Evolutionary conservation across 2,329 filamentous ascomycete genomes (phyloP).

Genomic region (Zelopaecilomyces penicillatus): DNA sequence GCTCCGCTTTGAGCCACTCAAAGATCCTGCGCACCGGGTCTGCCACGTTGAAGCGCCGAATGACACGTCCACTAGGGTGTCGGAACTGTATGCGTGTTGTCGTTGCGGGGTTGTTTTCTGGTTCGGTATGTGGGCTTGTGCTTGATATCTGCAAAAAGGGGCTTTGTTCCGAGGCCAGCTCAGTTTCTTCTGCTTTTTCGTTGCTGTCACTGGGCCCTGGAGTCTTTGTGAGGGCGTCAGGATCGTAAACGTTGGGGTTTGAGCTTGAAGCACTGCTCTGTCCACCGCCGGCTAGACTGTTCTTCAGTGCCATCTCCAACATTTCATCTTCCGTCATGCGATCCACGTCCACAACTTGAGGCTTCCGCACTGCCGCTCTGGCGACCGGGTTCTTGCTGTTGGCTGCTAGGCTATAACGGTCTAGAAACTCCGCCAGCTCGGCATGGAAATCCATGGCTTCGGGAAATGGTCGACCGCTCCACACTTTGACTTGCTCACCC

Average conservation of each 20-base stretch:
- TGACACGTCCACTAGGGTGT: slow-evolving; percentile 74
- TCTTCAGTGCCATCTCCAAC: slow-evolving; percentile 86
- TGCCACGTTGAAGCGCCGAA: slow-evolving; percentile 70
- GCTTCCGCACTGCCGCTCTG: slow-evolving; percentile 51
- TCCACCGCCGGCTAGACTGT: slow-evolving; percentile 59
- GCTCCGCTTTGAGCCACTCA: slow-evolving; percentile 91
- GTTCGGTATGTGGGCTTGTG: slow-evolving; percentile 68
- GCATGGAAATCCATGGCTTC: slow-evolving; percentile 74
- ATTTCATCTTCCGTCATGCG: slow-evolving; percentile 96
- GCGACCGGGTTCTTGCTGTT: slow-evolving; percentile 91
- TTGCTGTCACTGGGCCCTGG: slow-evolving; percentile 47
- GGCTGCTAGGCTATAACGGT: slow-evolving; percentile 82
- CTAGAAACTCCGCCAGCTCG: slow-evolving; percentile 91
- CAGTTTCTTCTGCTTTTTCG: slow-evolving; percentile 29
- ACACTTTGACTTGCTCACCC: slow-evolving; percentile 93
- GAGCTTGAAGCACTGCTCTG: slow-evolving; percentile 21
- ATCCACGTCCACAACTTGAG: slow-evolving; percentile 65
- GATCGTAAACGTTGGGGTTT: slow-evolving; percentile 59
- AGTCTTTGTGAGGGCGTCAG: slow-evolving; percentile 77
- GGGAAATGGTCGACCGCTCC: slow-evolving; percentile 78
- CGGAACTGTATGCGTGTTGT: slow-evolving; percentile 90
- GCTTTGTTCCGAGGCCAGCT: slow-evolving; percentile 12
- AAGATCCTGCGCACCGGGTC: slow-evolving; percentile 80
- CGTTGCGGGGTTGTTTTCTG: slow-evolving; percentile 57
- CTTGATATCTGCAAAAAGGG: slow-evolving; percentile 65